These are phyloP conservation scores for Fusarium bulbicola DNA, from an alignment of 2,329 filamentous ascomycete species.

Conservation along the genomic window DNA sequence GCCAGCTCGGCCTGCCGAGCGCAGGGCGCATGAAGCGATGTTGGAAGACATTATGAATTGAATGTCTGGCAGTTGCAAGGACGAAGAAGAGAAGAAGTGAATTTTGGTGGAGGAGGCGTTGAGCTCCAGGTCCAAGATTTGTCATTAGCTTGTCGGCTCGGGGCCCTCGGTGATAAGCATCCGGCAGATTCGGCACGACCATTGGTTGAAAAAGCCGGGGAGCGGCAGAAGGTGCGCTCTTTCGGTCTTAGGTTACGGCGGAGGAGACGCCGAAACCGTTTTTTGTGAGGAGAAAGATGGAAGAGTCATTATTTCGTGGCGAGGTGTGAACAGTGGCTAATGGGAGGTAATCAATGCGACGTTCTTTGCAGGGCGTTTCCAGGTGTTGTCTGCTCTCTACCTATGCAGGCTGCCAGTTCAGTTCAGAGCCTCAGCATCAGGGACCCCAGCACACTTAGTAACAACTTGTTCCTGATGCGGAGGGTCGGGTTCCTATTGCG, in stretches of 20 bases:
- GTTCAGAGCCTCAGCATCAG: background rate
- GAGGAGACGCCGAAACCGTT: constrained; percentile 18
- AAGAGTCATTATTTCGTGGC: constrained; percentile 26
- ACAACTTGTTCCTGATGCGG: background rate
- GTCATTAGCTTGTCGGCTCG: constrained; percentile 50
- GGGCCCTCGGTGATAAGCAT: constrained; percentile 49
- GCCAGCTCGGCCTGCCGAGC: constrained; percentile 75
- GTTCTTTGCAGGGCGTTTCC: background rate
- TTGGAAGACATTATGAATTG: constrained; percentile 66
- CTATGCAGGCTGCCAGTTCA: background rate
- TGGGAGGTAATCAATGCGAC: background rate
- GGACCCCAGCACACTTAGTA: background rate
- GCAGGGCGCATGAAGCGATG: constrained; percentile 73
- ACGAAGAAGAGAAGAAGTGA: constrained; percentile 35
- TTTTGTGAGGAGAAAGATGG: constrained; percentile 11
- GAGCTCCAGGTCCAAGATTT: constrained; percentile 46
- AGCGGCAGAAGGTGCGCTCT: constrained; percentile 19
- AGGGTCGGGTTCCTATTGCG: background rate
- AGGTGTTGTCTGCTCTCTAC: background rate
- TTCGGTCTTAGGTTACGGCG: constrained; percentile 18
- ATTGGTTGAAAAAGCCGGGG: constrained; percentile 45
- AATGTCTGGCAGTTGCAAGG: constrained; percentile 37
- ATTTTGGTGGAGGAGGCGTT: constrained; percentile 36
- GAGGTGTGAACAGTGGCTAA: background rate
- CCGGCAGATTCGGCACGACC: constrained; percentile 30